Evolutionary conservation across 2,329 filamentous ascomycete species (phyloP).

Genomic region (Teratosphaeriaceae sp.): DNA sequence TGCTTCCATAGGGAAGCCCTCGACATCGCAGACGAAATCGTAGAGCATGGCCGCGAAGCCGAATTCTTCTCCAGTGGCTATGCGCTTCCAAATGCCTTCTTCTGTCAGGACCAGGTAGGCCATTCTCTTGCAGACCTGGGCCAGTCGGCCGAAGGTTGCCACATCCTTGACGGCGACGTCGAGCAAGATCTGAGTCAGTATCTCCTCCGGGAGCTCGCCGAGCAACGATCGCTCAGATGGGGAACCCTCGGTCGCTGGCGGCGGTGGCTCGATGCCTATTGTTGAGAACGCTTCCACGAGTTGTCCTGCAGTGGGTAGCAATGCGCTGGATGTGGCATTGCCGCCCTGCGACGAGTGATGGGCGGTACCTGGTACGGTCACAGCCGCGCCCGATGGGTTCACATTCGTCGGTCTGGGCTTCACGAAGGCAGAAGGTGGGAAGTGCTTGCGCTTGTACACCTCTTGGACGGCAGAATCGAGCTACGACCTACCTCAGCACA

Average conservation of each 20-base stretch:
- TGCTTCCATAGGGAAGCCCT: slow-evolving; percentile 38
- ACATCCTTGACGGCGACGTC: slow-evolving; percentile 69
- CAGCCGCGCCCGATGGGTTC: slow-evolving; percentile 45
- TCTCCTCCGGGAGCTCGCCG: slow-evolving; percentile 69
- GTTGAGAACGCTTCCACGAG: slow-evolving; percentile 70
- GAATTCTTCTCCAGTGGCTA: slow-evolving; percentile 63
- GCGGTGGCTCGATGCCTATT: slow-evolving; percentile 60
- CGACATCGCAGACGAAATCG: slow-evolving; percentile 58
- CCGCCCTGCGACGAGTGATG: slow-evolving; percentile 50
- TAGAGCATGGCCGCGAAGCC: slow-evolving; percentile 84
- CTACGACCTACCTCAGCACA: slow-evolving; percentile 41
- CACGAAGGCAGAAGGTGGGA: slow-evolving; percentile 55
- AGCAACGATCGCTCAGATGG: slow-evolving; percentile 75
- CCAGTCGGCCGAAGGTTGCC: slow-evolving; percentile 65
- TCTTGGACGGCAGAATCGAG: slow-evolving; percentile 81
- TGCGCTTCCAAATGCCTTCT: slow-evolving; percentile 75
- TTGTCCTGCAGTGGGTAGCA: slow-evolving; percentile 52
- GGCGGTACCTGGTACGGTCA: slow-evolving; percentile 47
- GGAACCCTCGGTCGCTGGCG: slow-evolving; percentile 64
- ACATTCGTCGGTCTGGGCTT: slow-evolving; percentile 39
- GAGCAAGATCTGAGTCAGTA: slow-evolving; percentile 70
- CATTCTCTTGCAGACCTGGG: slow-evolving; percentile 78
- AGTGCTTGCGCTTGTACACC: slow-evolving; percentile 85
- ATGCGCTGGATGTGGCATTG: slow-evolving; percentile 9
- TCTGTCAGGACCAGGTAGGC: slow-evolving; percentile 81